These are phyloP conservation scores for Penicillium sp. DNA, from an alignment of 2,329 filamentous ascomycete species.

Conservation along the genomic window DNA sequence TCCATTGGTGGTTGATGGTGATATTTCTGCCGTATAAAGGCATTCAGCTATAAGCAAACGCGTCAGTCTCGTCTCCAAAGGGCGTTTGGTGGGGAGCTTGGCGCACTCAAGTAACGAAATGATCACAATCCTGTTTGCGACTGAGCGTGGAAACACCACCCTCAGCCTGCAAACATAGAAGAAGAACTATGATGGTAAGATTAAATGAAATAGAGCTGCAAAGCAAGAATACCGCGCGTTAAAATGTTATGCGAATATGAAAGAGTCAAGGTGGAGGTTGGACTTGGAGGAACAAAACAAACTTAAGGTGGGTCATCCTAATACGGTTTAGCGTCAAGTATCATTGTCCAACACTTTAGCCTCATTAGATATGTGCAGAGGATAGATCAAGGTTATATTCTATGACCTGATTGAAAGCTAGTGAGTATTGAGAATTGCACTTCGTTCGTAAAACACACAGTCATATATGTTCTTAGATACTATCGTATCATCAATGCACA, in stretches of 20 bases:
- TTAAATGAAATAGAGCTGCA: constrained; percentile 10
- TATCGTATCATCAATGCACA: constrained; percentile 26
- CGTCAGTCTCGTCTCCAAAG: background rate
- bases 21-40: constrained; percentile 7
- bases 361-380: background rate
- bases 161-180: constrained; percentile 2
- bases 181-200: background rate
- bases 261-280: background rate
- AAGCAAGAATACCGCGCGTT: constrained; percentile 7
- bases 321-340: constrained; percentile 20
- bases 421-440: background rate
- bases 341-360: background rate
- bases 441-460: constrained; percentile 14
- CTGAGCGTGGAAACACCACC: constrained; percentile 13
- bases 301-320: constrained; percentile 27
- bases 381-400: background rate
- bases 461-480: constrained; percentile 14
- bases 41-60: constrained; percentile 3
- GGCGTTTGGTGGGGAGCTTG: background rate
- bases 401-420: background rate
- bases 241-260: constrained; percentile 2
- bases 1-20: constrained; percentile 29
- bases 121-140: constrained; percentile 7
- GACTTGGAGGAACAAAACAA: constrained; percentile 15
- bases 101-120: constrained; percentile 4